A percentile compares a stretch with the other conserved stretches of the same genome.
Conservation (phyloP, 164 flowering plant genomes). For the Magnolia officinalis region DNA sequence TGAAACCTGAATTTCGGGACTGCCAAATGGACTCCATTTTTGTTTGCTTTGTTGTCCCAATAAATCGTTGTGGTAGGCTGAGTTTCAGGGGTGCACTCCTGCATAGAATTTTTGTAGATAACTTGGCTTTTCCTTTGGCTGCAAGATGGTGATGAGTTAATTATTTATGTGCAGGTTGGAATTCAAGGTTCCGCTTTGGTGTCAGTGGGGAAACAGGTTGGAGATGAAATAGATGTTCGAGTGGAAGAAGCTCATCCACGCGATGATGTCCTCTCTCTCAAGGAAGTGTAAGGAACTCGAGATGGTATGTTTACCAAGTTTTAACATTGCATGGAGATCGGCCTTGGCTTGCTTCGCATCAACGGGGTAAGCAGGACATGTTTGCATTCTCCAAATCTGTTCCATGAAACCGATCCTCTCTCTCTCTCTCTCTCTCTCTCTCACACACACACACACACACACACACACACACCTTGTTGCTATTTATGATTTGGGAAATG, state of each 20-base stretch:
- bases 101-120: too few relatives aligned
- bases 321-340: too few relatives aligned
- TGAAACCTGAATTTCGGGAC: too few relatives aligned
- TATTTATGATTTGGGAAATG: too few relatives aligned
- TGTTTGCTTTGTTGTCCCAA: too few relatives aligned
- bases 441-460: background rate
- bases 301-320: background rate
- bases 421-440: background rate
- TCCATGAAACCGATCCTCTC: background rate
- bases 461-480: background rate
- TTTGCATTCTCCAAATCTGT: background rate
- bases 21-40: too few relatives aligned
- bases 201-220: constrained; percentile 63
- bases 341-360: background rate
- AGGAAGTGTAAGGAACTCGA: constrained; percentile 35
- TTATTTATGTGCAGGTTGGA: constrained; percentile 60
- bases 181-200: constrained; percentile 80
- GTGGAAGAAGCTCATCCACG: constrained; percentile 95
- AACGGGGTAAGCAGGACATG: background rate
- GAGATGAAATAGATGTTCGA: constrained; percentile 75
- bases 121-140: too few relatives aligned
- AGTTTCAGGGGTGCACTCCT: too few relatives aligned
- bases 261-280: constrained; percentile 59
- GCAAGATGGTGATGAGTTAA: background rate
- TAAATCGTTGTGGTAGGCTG: too few relatives aligned